Conservation (phyloP, 305 asterid genomes). For the Fraxinus angustifolia region DNA sequence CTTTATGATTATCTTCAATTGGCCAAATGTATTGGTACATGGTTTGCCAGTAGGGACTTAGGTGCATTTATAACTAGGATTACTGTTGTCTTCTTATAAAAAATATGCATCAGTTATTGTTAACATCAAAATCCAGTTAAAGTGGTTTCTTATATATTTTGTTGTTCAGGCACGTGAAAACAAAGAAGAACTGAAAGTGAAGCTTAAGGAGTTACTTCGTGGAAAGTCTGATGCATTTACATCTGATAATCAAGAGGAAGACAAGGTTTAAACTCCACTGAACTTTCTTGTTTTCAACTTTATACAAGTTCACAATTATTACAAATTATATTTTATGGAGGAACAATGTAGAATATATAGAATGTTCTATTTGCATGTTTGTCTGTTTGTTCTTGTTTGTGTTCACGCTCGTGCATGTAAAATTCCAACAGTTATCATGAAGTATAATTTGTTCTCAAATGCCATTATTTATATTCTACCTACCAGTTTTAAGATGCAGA, state of each 20-base stretch:
- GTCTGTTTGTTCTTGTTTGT: neutral
- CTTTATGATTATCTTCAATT: constrained; percentile 12
- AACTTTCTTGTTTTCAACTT: neutral
- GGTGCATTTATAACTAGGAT: constrained; percentile 4
- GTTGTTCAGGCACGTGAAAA: constrained; percentile 52
- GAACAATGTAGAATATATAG: neutral
- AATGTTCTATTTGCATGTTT: neutral
- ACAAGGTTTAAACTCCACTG: constrained; percentile 54
- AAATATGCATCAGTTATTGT: neutral
- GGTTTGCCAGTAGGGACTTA: constrained; percentile 20
- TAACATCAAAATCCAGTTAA: constrained; percentile 12
- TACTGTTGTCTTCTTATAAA: neutral
- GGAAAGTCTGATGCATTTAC: constrained; percentile 78
- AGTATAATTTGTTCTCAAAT: neutral
- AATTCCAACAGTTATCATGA: neutral
- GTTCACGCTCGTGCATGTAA: neutral
- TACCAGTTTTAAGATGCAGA: neutral
- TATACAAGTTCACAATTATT: neutral
- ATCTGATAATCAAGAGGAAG: constrained; percentile 66
- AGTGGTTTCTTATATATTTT: constrained; percentile 19
- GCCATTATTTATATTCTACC: neutral
- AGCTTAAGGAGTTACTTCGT: constrained; percentile 75
- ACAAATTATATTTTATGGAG: neutral
- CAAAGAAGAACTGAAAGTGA: constrained; percentile 76
- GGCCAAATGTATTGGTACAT: constrained; percentile 11